phyloP scores from a whole-genome alignment of 164 flowering plant species.

The Euptelea pleiosperma region DNA sequence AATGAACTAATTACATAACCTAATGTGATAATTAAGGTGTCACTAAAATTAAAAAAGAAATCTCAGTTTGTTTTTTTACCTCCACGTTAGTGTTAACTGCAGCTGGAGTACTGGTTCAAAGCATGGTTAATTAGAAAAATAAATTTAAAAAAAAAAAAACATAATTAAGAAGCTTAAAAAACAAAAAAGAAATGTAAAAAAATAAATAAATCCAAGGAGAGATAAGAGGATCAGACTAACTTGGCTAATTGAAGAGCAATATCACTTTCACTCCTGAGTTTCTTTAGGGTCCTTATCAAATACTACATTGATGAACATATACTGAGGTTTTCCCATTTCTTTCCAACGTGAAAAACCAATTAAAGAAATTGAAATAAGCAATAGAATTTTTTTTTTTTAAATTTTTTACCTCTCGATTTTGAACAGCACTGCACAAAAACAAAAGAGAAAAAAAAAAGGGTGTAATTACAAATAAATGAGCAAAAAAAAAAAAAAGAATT shows the following conservation, averaged over 20 bases:
- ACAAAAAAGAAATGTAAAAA: too few species aligned
- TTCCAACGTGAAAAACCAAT: too few species aligned
- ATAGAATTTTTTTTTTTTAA: too few species aligned
- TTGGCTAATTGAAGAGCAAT: constrained; percentile 43
- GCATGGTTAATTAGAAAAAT: background rate
- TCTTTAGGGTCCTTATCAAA: constrained; percentile 42
- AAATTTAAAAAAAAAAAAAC: background rate
- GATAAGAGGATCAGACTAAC: constrained; percentile 26
- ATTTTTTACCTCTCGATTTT: constrained; percentile 47
- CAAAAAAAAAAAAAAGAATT: background rate
- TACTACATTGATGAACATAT: constrained; percentile 31
- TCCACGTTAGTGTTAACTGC: constrained; percentile 36
- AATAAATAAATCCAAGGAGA: too few species aligned
- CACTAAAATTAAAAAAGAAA: too few species aligned
- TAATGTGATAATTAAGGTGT: too few species aligned
- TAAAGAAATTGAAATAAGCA: too few species aligned
- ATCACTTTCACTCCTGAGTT: constrained; percentile 47
- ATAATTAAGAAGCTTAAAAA: too few species aligned
- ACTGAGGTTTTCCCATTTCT: too few species aligned
- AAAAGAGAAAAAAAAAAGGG: too few species aligned
- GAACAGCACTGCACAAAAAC: constrained; percentile 35
- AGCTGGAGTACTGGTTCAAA: constrained; percentile 34
- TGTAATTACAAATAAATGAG: too few species aligned
- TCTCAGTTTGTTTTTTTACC: constrained; percentile 30
- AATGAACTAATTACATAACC: background rate